Evolutionary conservation across 1,284 basidiomycete species (phyloP).

Genomic region (Leccinum pachyderme): DNA sequence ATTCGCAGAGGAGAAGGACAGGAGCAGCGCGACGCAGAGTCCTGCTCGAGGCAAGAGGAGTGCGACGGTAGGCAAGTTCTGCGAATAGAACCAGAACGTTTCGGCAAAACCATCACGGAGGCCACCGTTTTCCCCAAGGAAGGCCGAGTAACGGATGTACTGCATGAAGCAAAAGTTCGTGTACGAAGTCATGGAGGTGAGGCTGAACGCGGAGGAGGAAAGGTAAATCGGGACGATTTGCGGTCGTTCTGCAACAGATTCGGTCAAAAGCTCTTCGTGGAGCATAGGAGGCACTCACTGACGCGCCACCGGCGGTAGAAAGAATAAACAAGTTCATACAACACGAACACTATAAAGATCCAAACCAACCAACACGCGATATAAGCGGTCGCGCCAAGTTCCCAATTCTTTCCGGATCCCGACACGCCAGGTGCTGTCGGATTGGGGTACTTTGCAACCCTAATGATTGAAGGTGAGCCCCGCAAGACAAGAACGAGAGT

Average conservation of each 20-base stretch:
- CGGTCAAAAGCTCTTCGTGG: neutral
- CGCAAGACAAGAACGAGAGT: constrained; percentile 5
- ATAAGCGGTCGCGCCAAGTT: constrained; percentile 74
- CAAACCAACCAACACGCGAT: constrained; percentile 75
- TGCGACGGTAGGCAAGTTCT: constrained; percentile 75
- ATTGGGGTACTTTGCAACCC: constrained; percentile 68
- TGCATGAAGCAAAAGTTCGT: constrained; percentile 80
- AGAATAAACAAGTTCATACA: constrained; percentile 79
- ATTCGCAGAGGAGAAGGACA: constrained; percentile 58
- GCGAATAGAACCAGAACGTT: constrained; percentile 74
- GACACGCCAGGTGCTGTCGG: constrained; percentile 62
- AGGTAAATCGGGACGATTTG: constrained; percentile 78
- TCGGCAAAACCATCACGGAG: constrained; percentile 71
- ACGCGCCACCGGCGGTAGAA: constrained; percentile 80
- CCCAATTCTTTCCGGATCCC: constrained; percentile 73
- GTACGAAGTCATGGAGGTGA: constrained; percentile 74
- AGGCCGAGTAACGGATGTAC: constrained; percentile 71
- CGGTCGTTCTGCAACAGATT: constrained; percentile 62
- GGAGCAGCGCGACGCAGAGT: constrained; percentile 64
- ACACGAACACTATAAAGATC: constrained; percentile 71
- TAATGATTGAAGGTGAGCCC: constrained; percentile 29
- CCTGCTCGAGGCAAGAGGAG: constrained; percentile 79
- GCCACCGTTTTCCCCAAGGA: constrained; percentile 50
- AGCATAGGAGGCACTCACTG: constrained; percentile 54
- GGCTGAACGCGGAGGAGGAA: constrained; percentile 71